Conservation (phyloP, 2,329 filamentous ascomycete genomes). For the Mycosphaerella sp. region DNA sequence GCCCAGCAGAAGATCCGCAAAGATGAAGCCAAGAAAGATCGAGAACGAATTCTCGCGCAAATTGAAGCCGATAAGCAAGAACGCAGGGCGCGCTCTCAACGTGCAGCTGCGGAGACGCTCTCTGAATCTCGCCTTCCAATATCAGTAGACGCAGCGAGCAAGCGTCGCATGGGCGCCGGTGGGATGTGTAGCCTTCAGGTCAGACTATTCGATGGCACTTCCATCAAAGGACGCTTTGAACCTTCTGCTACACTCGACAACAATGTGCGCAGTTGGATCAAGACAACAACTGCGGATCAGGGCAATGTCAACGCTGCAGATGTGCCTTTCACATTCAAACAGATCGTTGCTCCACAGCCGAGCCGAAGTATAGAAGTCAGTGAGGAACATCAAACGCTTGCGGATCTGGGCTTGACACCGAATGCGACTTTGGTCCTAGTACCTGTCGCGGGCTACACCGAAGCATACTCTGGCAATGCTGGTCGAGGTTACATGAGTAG, state of each 20-base stretch:
- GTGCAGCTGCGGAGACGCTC: conserved; percentile 12
- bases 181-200: conserved; percentile 55
- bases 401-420: conserved; percentile 65
- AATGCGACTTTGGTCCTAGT: conserved; percentile 78
- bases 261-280: conserved; percentile 72
- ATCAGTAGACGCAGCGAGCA: conserved; percentile 17
- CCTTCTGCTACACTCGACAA: conserved; percentile 53
- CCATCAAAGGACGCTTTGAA: conserved; percentile 63
- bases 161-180: conserved; percentile 16
- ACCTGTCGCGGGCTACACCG: conserved; percentile 56
- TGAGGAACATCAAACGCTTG: conserved; percentile 65
- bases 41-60: conserved; percentile 62
- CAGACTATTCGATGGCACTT: conserved; percentile 76
- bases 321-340: conserved; percentile 71
- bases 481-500: conserved; percentile 24
- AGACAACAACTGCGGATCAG: conserved; percentile 44
- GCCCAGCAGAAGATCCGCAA: conserved; percentile 53
- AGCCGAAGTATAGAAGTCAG: conserved; percentile 66
- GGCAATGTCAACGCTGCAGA: conserved; percentile 26
- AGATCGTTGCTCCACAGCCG: conserved; percentile 71
- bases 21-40: conserved; percentile 60
- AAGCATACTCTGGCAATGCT: conserved; percentile 48
- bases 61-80: conserved; percentile 72
- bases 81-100: conserved; percentile 52
- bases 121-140: conserved; percentile 9